Base-by-base conservation (phyloP, 163 green algal species). In the Volvox carteri region DNA sequence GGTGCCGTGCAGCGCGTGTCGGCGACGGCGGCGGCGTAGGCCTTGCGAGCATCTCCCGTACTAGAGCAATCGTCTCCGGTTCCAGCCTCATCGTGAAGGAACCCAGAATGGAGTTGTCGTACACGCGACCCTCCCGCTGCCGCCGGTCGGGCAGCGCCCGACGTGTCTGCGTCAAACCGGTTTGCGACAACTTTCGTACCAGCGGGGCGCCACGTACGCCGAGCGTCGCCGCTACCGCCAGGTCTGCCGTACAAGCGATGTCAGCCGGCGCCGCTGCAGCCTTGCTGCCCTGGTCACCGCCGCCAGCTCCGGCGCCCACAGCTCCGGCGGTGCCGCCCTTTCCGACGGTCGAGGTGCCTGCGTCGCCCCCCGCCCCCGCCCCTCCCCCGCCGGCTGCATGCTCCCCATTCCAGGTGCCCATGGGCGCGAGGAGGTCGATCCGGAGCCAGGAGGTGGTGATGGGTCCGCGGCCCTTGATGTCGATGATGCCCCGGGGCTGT, bases 381-480 rank as follows among this genome's bases (percentile, higher is more conserved):
- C 11, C 3, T 25, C 21, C 73, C 2, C 35, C 52, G 14, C 52
- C 52, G 73, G 0, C n/a, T 39, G 21, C 46, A 30, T 68, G 44
- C 48, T 56, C 19, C 11, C 35, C 39, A 39, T 56, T 60, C 48
- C 33, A 60, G 58, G 78, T 86, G n/a, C 23, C 60, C 33, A 37
- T 67, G 78, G 58, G 60, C 1, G 35, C 77, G 9, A 87, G 46
- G 16, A 87, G 65, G 80, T 87, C 65, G 23, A 87, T 48, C 0
- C 65, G 80, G 12, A 80, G 80, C 80, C 80, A 87, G 80, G 21
- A 87, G 44, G 80, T 87, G 65, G 65, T 79, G 46, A 87, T 87
- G 80, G 80, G 65, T 30, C 80, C 65, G 67, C 80, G 80, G 65
- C 80, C 80, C 19, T 54, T 56, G 44, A 87, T 79, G 80, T 87